A percentile compares a stretch with the other conserved stretches of the same genome.
These are phyloP conservation scores for Corchorus capsularis DNA, from an alignment of 345 rosid species.

Conservation along the genomic window DNA sequence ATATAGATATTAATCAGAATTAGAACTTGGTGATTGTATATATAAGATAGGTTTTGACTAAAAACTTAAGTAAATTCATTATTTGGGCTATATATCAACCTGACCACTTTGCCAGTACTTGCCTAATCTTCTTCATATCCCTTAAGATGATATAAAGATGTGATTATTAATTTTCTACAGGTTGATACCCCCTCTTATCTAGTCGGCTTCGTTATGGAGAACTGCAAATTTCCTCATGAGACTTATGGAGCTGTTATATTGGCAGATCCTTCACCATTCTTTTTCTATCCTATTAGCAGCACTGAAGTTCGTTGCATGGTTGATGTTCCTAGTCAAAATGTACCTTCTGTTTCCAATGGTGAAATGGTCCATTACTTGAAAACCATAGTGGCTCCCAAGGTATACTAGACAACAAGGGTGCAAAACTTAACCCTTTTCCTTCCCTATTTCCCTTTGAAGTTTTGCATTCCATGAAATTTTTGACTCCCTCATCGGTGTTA, in stretches of 20 bases:
- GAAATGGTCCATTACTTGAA: constrained; percentile 67
- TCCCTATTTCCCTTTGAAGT: too few species aligned
- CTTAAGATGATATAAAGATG: background rate
- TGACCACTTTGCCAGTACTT: background rate
- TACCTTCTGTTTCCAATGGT: constrained; percentile 67
- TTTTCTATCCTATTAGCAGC: constrained; percentile 66
- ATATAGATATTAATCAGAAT: too few species aligned
- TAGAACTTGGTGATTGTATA: background rate
- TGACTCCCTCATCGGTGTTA: background rate
- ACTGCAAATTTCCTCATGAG: constrained; percentile 52
- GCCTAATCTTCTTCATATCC: background rate
- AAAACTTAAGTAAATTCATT: too few species aligned
- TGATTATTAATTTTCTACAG: constrained; percentile 30
- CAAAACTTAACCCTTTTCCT: background rate
- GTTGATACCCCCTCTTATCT: constrained; percentile 61
- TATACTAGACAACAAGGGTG: constrained; percentile 12
- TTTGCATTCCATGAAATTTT: too few species aligned
- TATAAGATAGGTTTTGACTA: background rate
- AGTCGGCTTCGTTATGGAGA: constrained; percentile 65
- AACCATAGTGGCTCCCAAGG: constrained; percentile 54
- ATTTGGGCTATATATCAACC: too few species aligned
- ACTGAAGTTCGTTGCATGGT: constrained; percentile 68
- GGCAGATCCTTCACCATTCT: constrained; percentile 57
- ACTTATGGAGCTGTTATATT: constrained; percentile 54
- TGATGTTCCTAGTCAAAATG: constrained; percentile 59